Evolutionary conservation across 495 filamentous ascomycete species (phyloP), one percentile per base, ranked within the genome.

Genomic region (Penicillium pancosmium): DNA sequence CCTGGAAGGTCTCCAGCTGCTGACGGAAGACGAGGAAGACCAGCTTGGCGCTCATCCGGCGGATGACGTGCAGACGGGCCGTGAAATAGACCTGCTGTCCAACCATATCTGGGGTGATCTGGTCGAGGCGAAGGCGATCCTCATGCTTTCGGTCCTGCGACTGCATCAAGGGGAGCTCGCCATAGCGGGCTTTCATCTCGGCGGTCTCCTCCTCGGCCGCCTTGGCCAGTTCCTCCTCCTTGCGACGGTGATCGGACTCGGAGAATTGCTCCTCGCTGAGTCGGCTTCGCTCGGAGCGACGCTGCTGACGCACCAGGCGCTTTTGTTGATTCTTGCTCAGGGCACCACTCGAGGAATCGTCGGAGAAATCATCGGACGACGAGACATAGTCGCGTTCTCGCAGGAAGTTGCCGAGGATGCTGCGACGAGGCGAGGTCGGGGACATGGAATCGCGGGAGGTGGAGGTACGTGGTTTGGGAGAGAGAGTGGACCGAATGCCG

Each of bases 21-120:
- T 96, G 88, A 49, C 92, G 86, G 60, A 98, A 86, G 63, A 94
- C 88, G 62, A 96, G 77, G 73, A 97, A 97, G 58, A 86, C 89
- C 72, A 98, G 86, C 73, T 96, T 93, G 62, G 91, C 84, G 61
- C 92, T 91, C 80, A 97, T 88, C 53, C 89, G 88, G 54, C 93
- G 84, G 3, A 91, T 72, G 58, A 92, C 90, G 70, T 97, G 91
- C 36, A 98, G 73, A 65, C 90, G 86, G 6, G 89, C 92, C n/a
- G 89, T 86, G 63, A 97, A 87, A 50, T 80, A 72, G 47, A 96
- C 79, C 48, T 84, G 80, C 70, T 93, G 82, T 35, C 88, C 91
- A 6, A 87, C 73, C 68, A 87, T 75, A 21, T 75, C 75, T 16
- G 83, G 76, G 18, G 80, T 79, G 19, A 90, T 69, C 16, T 78